Evolutionary conservation across 2,329 filamentous ascomycete genomes (phyloP).

Genomic region (Cercospora zeae-maydis): DNA sequence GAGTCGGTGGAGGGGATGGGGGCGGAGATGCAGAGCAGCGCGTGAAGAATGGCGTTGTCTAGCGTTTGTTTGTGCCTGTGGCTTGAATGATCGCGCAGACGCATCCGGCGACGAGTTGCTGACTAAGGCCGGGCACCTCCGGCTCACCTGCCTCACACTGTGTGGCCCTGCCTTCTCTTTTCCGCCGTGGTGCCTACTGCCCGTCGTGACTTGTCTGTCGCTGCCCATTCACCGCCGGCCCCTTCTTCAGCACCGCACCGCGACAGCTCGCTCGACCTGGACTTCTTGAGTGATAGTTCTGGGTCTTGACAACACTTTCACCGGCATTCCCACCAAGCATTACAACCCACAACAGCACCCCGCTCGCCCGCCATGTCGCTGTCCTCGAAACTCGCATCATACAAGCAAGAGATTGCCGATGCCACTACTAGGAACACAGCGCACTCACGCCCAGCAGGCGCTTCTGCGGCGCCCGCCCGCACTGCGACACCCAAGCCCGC

Average conservation of each 20-base stretch:
- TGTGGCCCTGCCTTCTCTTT: background rate
- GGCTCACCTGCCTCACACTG: background rate
- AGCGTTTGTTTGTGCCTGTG: background rate
- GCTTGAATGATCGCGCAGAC: conserved; percentile 4
- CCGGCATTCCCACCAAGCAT: conserved; percentile 8
- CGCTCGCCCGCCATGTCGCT: conserved; percentile 30
- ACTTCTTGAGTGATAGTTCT: conserved; percentile 33
- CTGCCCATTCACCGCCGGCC: background rate
- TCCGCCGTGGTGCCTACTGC: background rate
- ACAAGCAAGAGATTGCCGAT: conserved; percentile 33
- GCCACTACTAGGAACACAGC: conserved; percentile 31
- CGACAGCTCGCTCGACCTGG: conserved; percentile 18
- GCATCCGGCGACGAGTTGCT: background rate
- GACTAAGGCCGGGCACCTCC: background rate
- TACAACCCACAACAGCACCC: background rate
- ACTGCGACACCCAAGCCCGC: conserved; percentile 28
- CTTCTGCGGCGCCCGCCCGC: conserved; percentile 23
- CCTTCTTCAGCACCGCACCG: background rate
- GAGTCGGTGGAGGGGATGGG: background rate
- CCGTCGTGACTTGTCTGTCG: background rate
- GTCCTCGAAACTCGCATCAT: conserved; percentile 28
- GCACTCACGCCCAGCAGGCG: conserved; percentile 26
- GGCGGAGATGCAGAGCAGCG: background rate
- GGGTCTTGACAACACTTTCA: conserved; percentile 10
- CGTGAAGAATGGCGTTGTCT: conserved; percentile 4